Evolutionary conservation across 2,329 filamentous ascomycete species (phyloP).

Genomic region (Trichophaea hybrida): DNA sequence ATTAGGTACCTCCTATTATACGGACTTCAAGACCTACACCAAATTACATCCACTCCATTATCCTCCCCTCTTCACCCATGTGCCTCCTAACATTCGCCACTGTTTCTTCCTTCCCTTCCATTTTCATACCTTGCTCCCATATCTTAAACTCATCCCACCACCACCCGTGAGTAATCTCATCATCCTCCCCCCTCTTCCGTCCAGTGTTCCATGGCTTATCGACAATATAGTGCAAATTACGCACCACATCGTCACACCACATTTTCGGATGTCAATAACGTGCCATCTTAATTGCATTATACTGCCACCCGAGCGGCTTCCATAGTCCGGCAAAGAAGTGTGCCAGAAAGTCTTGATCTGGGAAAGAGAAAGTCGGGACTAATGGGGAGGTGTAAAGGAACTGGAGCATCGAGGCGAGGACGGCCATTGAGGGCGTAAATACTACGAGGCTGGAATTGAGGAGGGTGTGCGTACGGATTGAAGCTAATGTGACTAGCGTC

Average conservation of each 20-base stretch:
- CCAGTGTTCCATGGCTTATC: conserved; percentile 41
- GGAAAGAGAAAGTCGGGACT: conserved; percentile 37
- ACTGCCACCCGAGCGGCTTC: conserved; percentile 37
- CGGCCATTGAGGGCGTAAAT: conserved; percentile 33
- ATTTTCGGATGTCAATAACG: conserved; percentile 40
- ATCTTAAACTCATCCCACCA: conserved; percentile 38
- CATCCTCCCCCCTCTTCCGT: conserved; percentile 37
- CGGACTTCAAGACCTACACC: too few species aligned
- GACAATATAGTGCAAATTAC: conserved; percentile 41
- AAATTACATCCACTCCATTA: too few species aligned
- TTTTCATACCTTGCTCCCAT: conserved; percentile 31
- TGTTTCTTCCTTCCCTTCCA: conserved; percentile 19
- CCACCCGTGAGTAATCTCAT: conserved; percentile 40
- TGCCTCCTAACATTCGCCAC: not conserved
- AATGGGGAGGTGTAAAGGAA: conserved; percentile 33
- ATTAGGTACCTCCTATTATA: too few species aligned
- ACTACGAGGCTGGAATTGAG: conserved; percentile 42
- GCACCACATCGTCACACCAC: conserved; percentile 38
- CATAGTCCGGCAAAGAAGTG: conserved; percentile 36
- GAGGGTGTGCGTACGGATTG: conserved; percentile 33
- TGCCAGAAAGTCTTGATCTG: conserved; percentile 41
- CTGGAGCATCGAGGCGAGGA: conserved; percentile 33
- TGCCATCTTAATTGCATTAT: conserved; percentile 42
- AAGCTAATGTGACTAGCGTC: conserved; percentile 27
- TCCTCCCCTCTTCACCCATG: not conserved